These are phyloP conservation scores for Pyrenochaeta sp. DNA, from an alignment of 2,329 filamentous ascomycete species.

Conservation along the genomic window DNA sequence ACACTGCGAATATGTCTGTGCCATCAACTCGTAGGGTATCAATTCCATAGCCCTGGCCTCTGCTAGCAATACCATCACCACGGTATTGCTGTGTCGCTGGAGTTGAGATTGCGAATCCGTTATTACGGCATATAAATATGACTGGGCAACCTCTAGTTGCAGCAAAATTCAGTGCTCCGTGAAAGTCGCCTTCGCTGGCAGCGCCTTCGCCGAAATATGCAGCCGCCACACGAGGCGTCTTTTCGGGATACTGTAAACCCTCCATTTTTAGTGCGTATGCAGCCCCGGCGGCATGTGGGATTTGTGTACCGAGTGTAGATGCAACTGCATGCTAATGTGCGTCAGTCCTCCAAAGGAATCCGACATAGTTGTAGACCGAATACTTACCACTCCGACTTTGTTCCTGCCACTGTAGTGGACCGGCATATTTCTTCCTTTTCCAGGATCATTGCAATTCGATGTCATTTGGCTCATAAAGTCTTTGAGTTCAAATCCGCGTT, in stretches of 20 bases:
- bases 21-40: conserved; percentile 91
- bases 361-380: no score
- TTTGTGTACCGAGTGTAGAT: conserved; percentile 85
- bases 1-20: conserved; percentile 91
- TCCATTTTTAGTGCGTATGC: conserved; percentile 89
- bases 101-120: conserved; percentile 89
- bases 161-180: conserved; percentile 88
- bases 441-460: conserved; percentile 80
- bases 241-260: conserved; percentile 72
- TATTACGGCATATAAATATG: conserved; percentile 91
- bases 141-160: conserved; percentile 87
- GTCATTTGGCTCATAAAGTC: conserved; percentile 98
- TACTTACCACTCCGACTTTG: conserved; percentile 86
- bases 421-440: conserved; percentile 92
- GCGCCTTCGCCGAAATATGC: conserved; percentile 94
- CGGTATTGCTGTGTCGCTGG: conserved; percentile 90
- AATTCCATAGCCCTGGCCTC: conserved; percentile 88
- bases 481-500: conserved; percentile 83
- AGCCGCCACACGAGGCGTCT: conserved; percentile 69
- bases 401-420: conserved; percentile 90
- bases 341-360: no score
- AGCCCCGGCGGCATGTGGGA: conserved; percentile 86
- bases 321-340: conserved; percentile 91
- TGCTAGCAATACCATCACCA: conserved; percentile 86
- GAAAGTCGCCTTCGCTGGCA: conserved; percentile 90